Evolutionary conservation across 768 basidiomycete genomes (phyloP).

Genomic region (Tricholoma sp.): DNA sequence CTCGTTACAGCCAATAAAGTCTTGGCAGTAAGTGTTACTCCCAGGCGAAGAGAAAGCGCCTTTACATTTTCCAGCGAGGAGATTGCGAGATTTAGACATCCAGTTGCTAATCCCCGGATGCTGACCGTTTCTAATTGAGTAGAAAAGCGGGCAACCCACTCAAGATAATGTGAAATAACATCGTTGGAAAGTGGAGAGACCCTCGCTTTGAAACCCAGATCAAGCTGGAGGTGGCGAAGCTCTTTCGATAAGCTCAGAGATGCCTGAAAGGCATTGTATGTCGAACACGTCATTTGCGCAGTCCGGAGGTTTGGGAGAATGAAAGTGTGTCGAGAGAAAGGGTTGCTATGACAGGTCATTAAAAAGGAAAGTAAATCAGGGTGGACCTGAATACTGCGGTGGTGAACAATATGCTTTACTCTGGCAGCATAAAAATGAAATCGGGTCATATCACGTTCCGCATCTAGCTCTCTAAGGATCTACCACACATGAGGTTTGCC

Average conservation of each 20-base stretch:
- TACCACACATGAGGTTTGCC: neutral
- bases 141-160: conserved; percentile 22
- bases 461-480: neutral
- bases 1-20: conserved; percentile 31
- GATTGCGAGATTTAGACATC: conserved; percentile 26
- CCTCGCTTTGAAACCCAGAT: conserved; percentile 32
- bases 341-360: conserved; percentile 1
- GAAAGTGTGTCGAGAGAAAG: neutral
- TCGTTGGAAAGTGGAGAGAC: conserved; percentile 8
- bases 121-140: conserved; percentile 28
- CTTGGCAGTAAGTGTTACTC: conserved; percentile 29
- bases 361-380: conserved; percentile 19
- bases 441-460: conserved; percentile 15
- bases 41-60: conserved; percentile 34
- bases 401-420: conserved; percentile 32
- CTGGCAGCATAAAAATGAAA: conserved; percentile 30
- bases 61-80: conserved; percentile 27
- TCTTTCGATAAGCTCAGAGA: conserved; percentile 28
- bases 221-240: conserved; percentile 32
- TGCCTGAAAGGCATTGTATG: conserved; percentile 18
- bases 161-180: conserved; percentile 20
- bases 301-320: conserved; percentile 24
- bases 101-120: conserved; percentile 32
- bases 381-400: conserved; percentile 20
- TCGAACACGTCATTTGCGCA: conserved; percentile 24